Conservation (phyloP, 2,329 filamentous ascomycete species). For the Fusarium torreyae region DNA sequence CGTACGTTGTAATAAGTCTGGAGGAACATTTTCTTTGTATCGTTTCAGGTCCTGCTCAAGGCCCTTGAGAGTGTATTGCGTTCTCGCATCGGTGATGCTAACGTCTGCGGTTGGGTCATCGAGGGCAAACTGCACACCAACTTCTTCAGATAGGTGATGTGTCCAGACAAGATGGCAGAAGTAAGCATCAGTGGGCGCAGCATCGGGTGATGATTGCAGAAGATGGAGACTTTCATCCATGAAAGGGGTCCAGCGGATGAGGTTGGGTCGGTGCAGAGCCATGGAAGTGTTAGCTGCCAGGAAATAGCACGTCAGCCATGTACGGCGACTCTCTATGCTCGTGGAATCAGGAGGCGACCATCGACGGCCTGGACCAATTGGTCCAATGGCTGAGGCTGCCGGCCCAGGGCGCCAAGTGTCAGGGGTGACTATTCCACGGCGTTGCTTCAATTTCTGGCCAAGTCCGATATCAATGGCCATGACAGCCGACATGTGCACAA, state of each 20-base stretch:
- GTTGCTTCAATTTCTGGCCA: slow-evolving; percentile 60
- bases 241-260: slow-evolving; percentile 73
- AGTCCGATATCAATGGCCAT: slow-evolving; percentile 90
- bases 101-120: slow-evolving; percentile 72
- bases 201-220: slow-evolving; percentile 68
- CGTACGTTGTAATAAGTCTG: slow-evolving; percentile 70
- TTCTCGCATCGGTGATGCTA: slow-evolving; percentile 73
- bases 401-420: slow-evolving; percentile 57
- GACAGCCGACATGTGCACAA: slow-evolving; percentile 84
- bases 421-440: slow-evolving; percentile 41
- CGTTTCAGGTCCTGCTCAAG: slow-evolving; percentile 76
- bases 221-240: slow-evolving; percentile 73
- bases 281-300: slow-evolving; percentile 72
- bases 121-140: slow-evolving; percentile 75
- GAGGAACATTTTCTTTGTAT: slow-evolving; percentile 69
- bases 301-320: slow-evolving; percentile 73
- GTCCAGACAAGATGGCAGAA: slow-evolving; percentile 73
- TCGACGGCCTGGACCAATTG: slow-evolving; percentile 49
- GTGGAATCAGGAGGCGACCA: slow-evolving; percentile 66
- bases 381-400: background rate
- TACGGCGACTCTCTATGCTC: slow-evolving; percentile 68
- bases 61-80: slow-evolving; percentile 74
- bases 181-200: slow-evolving; percentile 69
- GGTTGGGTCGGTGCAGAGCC: slow-evolving; percentile 72
- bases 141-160: slow-evolving; percentile 77